Conservation (phyloP, 139 green algal genomes). For the Nannochloris sp. region DNA sequence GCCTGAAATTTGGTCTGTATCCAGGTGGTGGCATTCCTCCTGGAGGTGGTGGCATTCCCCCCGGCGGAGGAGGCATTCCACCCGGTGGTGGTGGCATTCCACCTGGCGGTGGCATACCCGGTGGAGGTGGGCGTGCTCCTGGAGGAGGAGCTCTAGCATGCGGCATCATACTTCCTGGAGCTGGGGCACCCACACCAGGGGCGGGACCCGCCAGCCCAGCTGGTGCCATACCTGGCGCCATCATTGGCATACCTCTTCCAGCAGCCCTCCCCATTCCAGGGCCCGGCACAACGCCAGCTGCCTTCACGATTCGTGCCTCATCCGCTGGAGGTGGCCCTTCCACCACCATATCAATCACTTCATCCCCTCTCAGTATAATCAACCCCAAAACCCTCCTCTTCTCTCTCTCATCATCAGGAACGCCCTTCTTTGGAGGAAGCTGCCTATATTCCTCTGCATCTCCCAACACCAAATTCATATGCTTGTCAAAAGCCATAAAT, state of each 20-base stretch:
- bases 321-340: conserved; percentile 90
- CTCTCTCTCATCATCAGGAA: conserved; percentile 71
- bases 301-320: conserved; percentile 35
- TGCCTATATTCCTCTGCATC: conserved; percentile 93
- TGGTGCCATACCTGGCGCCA: conserved; percentile 60
- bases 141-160: conserved; percentile 47
- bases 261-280: conserved; percentile 74
- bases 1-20: neutral
- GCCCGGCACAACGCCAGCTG: conserved; percentile 36
- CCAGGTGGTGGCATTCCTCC: neutral
- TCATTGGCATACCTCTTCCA: conserved; percentile 63
- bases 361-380: conserved; percentile 87
- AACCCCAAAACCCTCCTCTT: conserved; percentile 88
- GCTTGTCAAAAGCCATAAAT: conserved; percentile 98
- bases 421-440: conserved; percentile 89
- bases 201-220: conserved; percentile 76
- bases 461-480: conserved; percentile 98
- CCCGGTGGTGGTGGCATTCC: conserved; percentile 2
- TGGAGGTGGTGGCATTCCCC: neutral
- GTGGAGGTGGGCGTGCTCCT: conserved; percentile 30
- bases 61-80: conserved; percentile 1
- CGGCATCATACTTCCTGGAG: conserved; percentile 86
- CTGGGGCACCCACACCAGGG: conserved; percentile 76
- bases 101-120: conserved; percentile 20
- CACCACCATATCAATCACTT: conserved; percentile 90